A percentile compares a stretch with the other conserved stretches of the same genome.
phyloP scores from a whole-genome alignment of 305 asterid genomes.

The Rubia peregrina region DNA sequence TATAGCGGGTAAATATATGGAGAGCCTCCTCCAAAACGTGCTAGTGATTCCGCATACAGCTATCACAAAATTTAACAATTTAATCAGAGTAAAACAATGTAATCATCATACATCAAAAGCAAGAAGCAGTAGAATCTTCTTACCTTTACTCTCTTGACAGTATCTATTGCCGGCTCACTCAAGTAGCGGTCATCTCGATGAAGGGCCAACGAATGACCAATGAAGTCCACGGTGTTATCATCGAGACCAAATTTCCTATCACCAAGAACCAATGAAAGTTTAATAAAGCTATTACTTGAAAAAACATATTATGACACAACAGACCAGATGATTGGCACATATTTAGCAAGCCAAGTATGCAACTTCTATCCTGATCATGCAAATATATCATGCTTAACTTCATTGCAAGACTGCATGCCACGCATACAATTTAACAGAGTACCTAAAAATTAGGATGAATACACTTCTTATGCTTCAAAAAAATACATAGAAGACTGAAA shows the following conservation, averaged over 20 bases:
- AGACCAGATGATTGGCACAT: neutral
- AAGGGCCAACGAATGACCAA: conserved; percentile 89
- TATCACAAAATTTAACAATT: conserved; percentile 23
- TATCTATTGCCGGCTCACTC: conserved; percentile 80
- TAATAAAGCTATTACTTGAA: neutral
- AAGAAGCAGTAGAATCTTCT: neutral
- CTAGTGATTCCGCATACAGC: conserved; percentile 89
- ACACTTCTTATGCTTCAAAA: too few species aligned
- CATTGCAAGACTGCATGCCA: neutral
- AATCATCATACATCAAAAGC: conserved; percentile 11
- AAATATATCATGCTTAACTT: neutral
- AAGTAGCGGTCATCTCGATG: conserved; percentile 86
- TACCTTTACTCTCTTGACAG: conserved; percentile 93
- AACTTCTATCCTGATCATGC: neutral
- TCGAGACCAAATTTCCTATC: conserved; percentile 90
- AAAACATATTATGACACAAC: neutral
- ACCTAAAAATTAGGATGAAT: neutral
- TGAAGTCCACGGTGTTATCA: conserved; percentile 83
- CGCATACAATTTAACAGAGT: neutral
- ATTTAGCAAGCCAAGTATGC: neutral
- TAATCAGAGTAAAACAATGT: conserved; percentile 6
- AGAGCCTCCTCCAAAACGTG: conserved; percentile 97
- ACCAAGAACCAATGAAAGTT: neutral
- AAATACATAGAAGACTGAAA: conserved; percentile 2
- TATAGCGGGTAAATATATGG: conserved; percentile 94